A percentile compares a stretch with the other conserved stretches of the same genome.
These are phyloP conservation scores for Suhomyces sp. DNA, from an alignment of 805 yeast genomes.

Conservation along the genomic window DNA sequence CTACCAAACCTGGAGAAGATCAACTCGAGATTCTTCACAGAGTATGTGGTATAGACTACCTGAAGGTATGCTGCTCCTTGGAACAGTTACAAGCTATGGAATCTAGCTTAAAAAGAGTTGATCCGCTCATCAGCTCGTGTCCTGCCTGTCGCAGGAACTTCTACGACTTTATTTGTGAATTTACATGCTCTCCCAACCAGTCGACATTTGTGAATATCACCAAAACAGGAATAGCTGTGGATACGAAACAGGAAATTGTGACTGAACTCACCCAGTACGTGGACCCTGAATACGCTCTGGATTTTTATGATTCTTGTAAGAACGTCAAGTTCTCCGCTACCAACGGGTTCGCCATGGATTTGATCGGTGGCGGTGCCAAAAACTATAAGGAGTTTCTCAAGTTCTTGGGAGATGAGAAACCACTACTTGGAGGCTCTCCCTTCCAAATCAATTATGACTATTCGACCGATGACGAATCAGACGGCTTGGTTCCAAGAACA, in stretches of 20 bases:
- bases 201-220: slow-evolving; percentile 71
- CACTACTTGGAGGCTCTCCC: slow-evolving; percentile 91
- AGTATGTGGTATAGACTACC: slow-evolving; percentile 73
- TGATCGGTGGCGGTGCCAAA: slow-evolving; percentile 95
- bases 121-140: slow-evolving; percentile 50
- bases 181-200: slow-evolving; percentile 89
- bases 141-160: slow-evolving; percentile 93
- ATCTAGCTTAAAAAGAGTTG: slow-evolving; percentile 37
- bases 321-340: slow-evolving; percentile 90
- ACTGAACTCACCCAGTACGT: slow-evolving; percentile 68
- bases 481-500: slow-evolving; percentile 21
- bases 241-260: slow-evolving; percentile 58
- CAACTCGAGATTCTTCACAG: slow-evolving; percentile 47
- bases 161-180: slow-evolving; percentile 77
- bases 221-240: slow-evolving; percentile 45
- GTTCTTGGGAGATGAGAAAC: slow-evolving; percentile 93
- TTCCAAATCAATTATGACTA: slow-evolving; percentile 83
- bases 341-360: slow-evolving; percentile 94
- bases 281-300: slow-evolving; percentile 56
- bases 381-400: slow-evolving; percentile 71
- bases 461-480: slow-evolving; percentile 20
- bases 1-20: slow-evolving; percentile 47
- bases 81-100: slow-evolving; percentile 60
- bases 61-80: slow-evolving; percentile 62
- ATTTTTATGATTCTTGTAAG: slow-evolving; percentile 80